Conservation (phyloP, 2,329 filamentous ascomycete genomes). For the Talaromyces piceae region DNA sequence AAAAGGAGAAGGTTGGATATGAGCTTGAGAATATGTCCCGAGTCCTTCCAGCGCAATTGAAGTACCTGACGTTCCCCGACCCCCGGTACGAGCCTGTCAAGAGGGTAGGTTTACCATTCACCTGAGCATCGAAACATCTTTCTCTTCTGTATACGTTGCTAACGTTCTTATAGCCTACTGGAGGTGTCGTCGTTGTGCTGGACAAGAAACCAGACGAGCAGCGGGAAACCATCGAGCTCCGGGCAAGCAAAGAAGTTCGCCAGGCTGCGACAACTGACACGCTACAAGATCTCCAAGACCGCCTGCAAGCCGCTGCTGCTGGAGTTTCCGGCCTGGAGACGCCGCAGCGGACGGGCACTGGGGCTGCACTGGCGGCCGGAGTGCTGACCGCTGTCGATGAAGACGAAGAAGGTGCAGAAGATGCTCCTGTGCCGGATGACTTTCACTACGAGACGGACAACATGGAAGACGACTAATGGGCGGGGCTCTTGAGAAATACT, state of each 20-base stretch:
- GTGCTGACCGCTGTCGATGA: conserved; percentile 85
- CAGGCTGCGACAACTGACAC: conserved; percentile 39
- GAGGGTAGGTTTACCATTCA: conserved; percentile 55
- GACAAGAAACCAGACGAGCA: conserved; percentile 73
- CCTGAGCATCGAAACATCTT: not conserved
- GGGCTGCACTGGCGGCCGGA: conserved; percentile 66
- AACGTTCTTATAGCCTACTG: conserved; percentile 63
- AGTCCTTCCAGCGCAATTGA: conserved; percentile 84
- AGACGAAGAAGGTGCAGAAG: conserved; percentile 42
- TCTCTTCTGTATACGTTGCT: conserved; percentile 22
- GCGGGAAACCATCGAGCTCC: conserved; percentile 80
- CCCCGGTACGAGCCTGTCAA: conserved; percentile 90
- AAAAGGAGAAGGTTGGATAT: conserved; percentile 95
- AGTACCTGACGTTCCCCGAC: conserved; percentile 87
- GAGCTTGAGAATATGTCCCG: conserved; percentile 96
- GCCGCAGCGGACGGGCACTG: conserved; percentile 29
- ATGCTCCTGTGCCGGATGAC: conserved; percentile 40
- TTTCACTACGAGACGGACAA: conserved; percentile 41
- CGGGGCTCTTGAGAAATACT: not conserved
- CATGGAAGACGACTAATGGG: conserved; percentile 22
- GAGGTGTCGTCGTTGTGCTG: conserved; percentile 83
- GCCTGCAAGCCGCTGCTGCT: conserved; percentile 35
- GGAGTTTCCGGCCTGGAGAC: conserved; percentile 26
- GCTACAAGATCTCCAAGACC: conserved; percentile 29
- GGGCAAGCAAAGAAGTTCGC: conserved; percentile 64